A percentile compares a stretch with the other conserved stretches of the same genome.
Evolutionary conservation across 495 filamentous ascomycete species (phyloP).

Genomic region (Daldinia loculata): DNA sequence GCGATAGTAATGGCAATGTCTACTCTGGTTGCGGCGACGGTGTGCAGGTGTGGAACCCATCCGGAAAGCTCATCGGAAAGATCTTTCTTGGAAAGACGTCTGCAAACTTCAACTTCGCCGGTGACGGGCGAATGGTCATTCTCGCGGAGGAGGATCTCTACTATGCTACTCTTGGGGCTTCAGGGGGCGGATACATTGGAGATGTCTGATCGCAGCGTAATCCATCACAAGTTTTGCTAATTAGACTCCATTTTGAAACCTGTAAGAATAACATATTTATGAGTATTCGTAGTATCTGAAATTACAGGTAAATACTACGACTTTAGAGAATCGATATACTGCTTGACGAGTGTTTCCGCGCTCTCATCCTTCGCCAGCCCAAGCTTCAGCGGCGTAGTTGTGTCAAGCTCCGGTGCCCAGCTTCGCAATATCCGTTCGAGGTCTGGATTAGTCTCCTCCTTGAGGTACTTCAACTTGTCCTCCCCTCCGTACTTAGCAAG

Average conservation of each 20-base stretch:
- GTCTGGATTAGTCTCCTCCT: constrained; percentile 70
- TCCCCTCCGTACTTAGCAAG: constrained; percentile 74
- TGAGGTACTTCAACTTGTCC: constrained; percentile 69
- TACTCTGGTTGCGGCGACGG: constrained; percentile 69
- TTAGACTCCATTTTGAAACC: background rate
- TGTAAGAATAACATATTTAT: background rate
- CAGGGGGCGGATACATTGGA: constrained; percentile 46
- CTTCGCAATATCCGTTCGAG: constrained; percentile 76
- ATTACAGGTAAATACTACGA: constrained; percentile 15
- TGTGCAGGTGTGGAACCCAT: constrained; percentile 67
- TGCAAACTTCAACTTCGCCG: constrained; percentile 67
- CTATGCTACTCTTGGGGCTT: constrained; percentile 57
- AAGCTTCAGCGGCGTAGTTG: constrained; percentile 62
- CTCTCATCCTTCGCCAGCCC: constrained; percentile 69
- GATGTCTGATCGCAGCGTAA: background rate
- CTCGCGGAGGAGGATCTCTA: constrained; percentile 59
- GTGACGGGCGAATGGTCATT: constrained; percentile 62
- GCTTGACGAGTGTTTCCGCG: constrained; percentile 64
- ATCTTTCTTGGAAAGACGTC: constrained; percentile 56
- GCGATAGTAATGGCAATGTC: constrained; percentile 67
- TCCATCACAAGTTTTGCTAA: background rate
- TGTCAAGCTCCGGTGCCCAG: constrained; percentile 76
- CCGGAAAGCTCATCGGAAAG: constrained; percentile 66
- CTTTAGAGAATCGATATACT: constrained; percentile 54
- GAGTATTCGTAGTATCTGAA: background rate